These are phyloP conservation scores for Rauvolfia tetraphylla DNA, from an alignment of 257 asterid genomes.

Conservation along the genomic window DNA sequence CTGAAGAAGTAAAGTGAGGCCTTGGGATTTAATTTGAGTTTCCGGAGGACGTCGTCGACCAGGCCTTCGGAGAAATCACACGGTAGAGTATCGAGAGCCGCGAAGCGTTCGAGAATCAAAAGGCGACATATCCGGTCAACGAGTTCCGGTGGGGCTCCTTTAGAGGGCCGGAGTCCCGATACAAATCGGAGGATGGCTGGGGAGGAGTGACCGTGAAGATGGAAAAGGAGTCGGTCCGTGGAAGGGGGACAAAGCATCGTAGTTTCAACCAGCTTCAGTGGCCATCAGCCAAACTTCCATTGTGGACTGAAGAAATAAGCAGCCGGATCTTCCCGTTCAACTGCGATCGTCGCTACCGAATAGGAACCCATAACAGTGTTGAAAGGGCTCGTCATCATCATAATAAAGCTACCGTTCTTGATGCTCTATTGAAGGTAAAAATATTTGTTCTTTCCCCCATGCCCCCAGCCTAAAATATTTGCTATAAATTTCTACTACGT, in stretches of 20 bases:
- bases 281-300: not conserved
- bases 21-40: constrained; percentile 55
- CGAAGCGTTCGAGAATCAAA: constrained; percentile 60
- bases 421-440: too few relatives aligned
- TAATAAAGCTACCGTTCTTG: not conserved
- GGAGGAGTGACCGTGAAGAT: constrained; percentile 16
- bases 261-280: not conserved
- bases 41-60: constrained; percentile 51
- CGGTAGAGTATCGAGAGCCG: constrained; percentile 45
- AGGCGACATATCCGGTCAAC: constrained; percentile 56
- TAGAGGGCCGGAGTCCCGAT: constrained; percentile 4
- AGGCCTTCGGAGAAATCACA: constrained; percentile 68
- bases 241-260: constrained; percentile 12
- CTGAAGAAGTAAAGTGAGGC: constrained; percentile 73
- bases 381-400: not conserved
- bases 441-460: too few relatives aligned
- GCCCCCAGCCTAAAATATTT: too few relatives aligned
- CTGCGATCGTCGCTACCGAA: not conserved
- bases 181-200: constrained; percentile 7
- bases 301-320: not conserved
- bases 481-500: too few relatives aligned
- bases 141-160: constrained; percentile 16
- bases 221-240: constrained; percentile 14
- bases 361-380: not conserved
- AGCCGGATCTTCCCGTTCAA: not conserved